These are phyloP conservation scores for Teratosphaeria gauchensis DNA, from an alignment of 2,329 filamentous ascomycete genomes.

Conservation along the genomic window DNA sequence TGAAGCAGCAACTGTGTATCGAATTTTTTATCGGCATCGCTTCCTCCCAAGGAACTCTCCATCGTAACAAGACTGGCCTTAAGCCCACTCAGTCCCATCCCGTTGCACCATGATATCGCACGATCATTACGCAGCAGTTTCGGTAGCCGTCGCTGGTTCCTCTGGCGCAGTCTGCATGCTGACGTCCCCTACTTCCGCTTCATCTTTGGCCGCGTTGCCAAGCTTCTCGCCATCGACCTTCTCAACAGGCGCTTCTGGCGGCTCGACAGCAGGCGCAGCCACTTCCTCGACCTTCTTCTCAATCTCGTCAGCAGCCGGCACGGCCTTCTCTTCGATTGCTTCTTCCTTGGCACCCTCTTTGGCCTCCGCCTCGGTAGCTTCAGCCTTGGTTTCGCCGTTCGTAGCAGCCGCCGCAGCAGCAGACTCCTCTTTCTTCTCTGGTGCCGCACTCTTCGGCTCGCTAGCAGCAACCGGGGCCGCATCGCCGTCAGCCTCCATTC, in stretches of 20 bases:
- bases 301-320: conserved; percentile 11
- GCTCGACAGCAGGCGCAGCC: neutral
- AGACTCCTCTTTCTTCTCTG: conserved; percentile 25
- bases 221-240: neutral
- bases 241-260: conserved; percentile 4
- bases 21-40: neutral
- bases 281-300: conserved; percentile 13
- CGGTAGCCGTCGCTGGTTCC: neutral
- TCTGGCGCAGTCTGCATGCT: conserved; percentile 13
- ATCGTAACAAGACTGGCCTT: neutral
- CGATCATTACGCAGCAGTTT: neutral
- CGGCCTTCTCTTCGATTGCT: conserved; percentile 13
- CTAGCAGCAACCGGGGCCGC: conserved; percentile 25
- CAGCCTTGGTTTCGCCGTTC: conserved; percentile 17
- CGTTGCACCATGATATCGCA: neutral
- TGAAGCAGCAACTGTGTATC: neutral
- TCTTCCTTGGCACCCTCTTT: conserved; percentile 8
- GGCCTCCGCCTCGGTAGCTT: conserved; percentile 16
- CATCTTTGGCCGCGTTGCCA: conserved; percentile 4
- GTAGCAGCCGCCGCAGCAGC: conserved; percentile 21
- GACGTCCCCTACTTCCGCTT: conserved; percentile 11
- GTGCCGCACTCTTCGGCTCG: conserved; percentile 18
- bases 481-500: conserved; percentile 43
- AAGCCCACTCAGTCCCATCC: neutral
- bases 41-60: neutral